Base-by-base conservation (phyloP, 192 early-diverging fungal genomes). In the Backusella morwellensis region DNA sequence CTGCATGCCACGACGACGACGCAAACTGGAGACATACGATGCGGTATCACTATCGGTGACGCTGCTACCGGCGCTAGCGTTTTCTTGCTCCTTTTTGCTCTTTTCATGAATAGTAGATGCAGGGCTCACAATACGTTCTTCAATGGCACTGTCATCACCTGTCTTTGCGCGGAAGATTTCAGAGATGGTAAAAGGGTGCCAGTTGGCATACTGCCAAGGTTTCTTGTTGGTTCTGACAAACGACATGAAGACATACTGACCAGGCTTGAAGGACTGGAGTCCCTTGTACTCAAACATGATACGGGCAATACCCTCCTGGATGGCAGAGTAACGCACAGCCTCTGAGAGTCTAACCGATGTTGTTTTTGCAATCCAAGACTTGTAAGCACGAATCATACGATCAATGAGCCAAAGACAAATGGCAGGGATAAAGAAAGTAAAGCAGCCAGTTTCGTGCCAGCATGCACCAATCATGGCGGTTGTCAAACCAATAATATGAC, bases 211-310 rank as follows among this genome's bases (percentile, higher is more conserved):
- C 36, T 63, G 50, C 42, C 69, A 72, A 66, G 71, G 76, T 6
- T 72, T 77, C 40, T 52, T 54, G 40, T 59, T 70, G 19, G 70
- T 21, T n/a, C 56, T 54, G 6, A 69, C 72, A 56, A 86, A 73
- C 2, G 78, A 74, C n/a, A 86, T 52, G 71, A 86, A 86, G 2
- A 78, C 78, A 63, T 86, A 86, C 79, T 86, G 85, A 35, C 85
- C 82, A 21, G 85, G 73, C 36, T 78, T 72, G 59, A 78, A 86
- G 29, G 26, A 23, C 3, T 42, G 21, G 8, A 78, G 38, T 6
- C 70, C 36, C 21, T 32, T 42, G 15, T 77, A 44, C 12, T 77
- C 75, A 54, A 81, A 81, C 8, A 81, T 19, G 7, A 72, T 67
- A 59, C 80, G 75, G 0, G 44, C 35, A n/a, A 81, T 77, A 67